Evolutionary conservation across 2,329 filamentous ascomycete genomes (phyloP), one percentile per base, ranked within the genome.

Genomic region (Penicillium sp.): DNA sequence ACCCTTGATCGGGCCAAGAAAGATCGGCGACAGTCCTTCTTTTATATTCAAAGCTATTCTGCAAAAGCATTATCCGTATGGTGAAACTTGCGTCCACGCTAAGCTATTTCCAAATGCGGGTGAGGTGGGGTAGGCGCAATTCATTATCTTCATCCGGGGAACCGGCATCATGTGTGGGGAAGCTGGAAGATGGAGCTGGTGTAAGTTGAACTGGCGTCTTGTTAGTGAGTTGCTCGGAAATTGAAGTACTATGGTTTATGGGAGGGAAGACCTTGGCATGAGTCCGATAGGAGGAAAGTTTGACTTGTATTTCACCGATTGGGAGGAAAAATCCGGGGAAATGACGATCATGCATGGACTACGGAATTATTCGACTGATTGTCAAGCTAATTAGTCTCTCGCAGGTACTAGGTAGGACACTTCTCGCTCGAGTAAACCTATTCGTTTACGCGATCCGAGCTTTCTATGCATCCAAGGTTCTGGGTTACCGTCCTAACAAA

Each of bases 301-400:
- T 39, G 27, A 10, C 7, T 19, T 27, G 26, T 1, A 58, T 56
- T 62, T 50, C 57, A 52, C 63, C 61, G 62, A 60, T 65, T 66
- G 63, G 62, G 56, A 61, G 63, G 63, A 62, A 65, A 63, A 63
- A 53, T 48, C 53, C 55, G 59, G 59, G 48, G 41, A 62, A 59
- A 56, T 43, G 16, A 43, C 22, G 29, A 53, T 45, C 14, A 31
- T 27, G 48, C 48, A 26, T 49, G 29, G 21, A 11, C 21, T 35
- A n/a, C 29, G 21, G 48, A 49, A 49, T 33, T 46, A 19, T 19
- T 19, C 2, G 22, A 21, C 10, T 14, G 11, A 14, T 22, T 22
- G 19, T 13, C 19, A 22, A 22, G 19, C 19, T 41, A 22, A 22
- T 22, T 41, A 19, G 39, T 41, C 10, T 22, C 22, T 41, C 11